phyloP scores from a whole-genome alignment of 2,329 filamentous ascomycete species.

The Fusarium heterosporum region DNA sequence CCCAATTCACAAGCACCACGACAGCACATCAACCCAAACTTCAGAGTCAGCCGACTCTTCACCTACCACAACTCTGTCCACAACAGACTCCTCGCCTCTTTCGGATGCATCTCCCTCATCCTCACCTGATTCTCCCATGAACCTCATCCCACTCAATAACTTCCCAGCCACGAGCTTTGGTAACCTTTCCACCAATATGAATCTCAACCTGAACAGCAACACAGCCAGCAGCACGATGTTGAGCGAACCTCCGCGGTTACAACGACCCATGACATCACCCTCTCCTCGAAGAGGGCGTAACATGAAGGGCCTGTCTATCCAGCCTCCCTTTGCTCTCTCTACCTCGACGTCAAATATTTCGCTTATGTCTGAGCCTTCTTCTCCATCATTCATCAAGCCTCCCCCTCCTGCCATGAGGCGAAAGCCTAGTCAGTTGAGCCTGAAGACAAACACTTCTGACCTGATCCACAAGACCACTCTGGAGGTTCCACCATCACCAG shows the following conservation, averaged over 20 bases:
- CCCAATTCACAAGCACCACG: constrained; percentile 74
- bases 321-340: constrained; percentile 65
- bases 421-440: constrained; percentile 81
- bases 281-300: constrained; percentile 80
- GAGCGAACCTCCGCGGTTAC: constrained; percentile 57
- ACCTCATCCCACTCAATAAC: constrained; percentile 76
- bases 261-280: constrained; percentile 74
- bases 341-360: constrained; percentile 61
- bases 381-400: constrained; percentile 84
- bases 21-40: constrained; percentile 81
- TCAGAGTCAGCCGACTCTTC: constrained; percentile 93
- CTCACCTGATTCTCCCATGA: constrained; percentile 89
- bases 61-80: constrained; percentile 92
- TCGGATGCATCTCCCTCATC: constrained; percentile 92
- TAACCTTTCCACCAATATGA: constrained; percentile 47
- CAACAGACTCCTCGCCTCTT: constrained; percentile 88
- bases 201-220: constrained; percentile 12
- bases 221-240: constrained; percentile 48
- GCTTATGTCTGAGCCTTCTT: constrained; percentile 73
- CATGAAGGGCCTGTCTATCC: constrained; percentile 85
- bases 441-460: constrained; percentile 77
- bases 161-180: constrained; percentile 73
- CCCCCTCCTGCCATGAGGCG: constrained; percentile 76
- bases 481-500: constrained; percentile 68
- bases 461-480: constrained; percentile 61